Base-by-base conservation (phyloP, 352 stramenopile genomes). In the Globisporangium rhizosaccharum region DNA sequence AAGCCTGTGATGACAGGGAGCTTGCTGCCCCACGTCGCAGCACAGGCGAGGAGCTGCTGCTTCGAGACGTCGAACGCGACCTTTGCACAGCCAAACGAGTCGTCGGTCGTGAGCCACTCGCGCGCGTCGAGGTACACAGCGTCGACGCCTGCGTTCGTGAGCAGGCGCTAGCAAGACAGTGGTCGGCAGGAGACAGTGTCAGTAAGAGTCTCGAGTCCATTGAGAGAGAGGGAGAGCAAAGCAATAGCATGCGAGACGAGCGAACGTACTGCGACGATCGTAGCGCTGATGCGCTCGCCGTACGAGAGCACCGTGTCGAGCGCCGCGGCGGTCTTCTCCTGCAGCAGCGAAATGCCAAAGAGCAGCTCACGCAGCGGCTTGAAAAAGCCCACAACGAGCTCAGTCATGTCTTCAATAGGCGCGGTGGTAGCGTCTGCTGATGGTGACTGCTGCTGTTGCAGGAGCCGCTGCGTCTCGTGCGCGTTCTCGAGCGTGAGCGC, bases 1-100 rank as follows among this genome's bases (percentile, higher is more conserved):
- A 91, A 94, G 11, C 84, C 84, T 23, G 84, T 94, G 53, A 91
- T 90, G 5, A 92, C 75, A 1, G 82, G 82, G 20, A 94, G 49
- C 12, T 66, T 66, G 4, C 63, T 60, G 3, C 70, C 71, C 82
- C 82, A 92, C 18, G 71, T 49, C 12, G 36, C 45, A 0, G 72
- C 58, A 3, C 90, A 57, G 14, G 69, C 28, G 45, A 82, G 68
- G 1, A 94, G 63, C 51, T 89, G 88, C 39, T 67, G 59, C 71
- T 88, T 92, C 42, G 84, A 90, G 59, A 85, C 72, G 41, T 89
- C 76, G 25, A 90, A 94, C n/a, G 64, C 70, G 0, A 94, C 82
- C 42, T 88, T 87, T n/a, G 84, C 84, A 56, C 80, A 81, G 10
- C 84, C 82, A 51, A 89, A 86, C 6, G 71, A 71, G 23, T 77